Base-by-base conservation (phyloP, 2,329 filamentous ascomycete genomes). In the Ambrosiella xylebori region DNA sequence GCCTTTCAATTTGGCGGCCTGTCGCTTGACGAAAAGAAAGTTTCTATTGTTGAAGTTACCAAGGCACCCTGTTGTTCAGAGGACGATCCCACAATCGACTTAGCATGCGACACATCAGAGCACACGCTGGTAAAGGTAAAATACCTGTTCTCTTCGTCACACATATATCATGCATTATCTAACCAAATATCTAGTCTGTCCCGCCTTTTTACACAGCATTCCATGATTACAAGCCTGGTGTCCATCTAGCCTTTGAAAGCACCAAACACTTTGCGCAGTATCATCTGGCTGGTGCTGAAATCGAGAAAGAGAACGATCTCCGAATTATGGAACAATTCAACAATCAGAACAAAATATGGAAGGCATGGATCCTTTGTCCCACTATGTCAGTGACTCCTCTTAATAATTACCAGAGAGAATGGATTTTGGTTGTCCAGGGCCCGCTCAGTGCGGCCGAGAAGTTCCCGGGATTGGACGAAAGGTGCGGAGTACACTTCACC, bases 291-390 rank as follows among this genome's bases (percentile, higher is more conserved):
- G 60, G 60, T 1, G 58, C 58, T 0, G 39, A 54, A 5, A 59
- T 62, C 3, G 61, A 62, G 41, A 44, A 54, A 19, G 15, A 39
- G 8, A 62, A 62, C n/a, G 61, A 62, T 7, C 9, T 19, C n/a
- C 15, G 13, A 7, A 44, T 44, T 2, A 36, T 61, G 1, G 17
- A 59, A 11, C n/a, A 35, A 2, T 62, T 61, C 36, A 62, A 62
- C 40, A 56, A 56, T 13, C 13, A 27, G 3, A 12, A 39, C 2
- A 27, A 41, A n/a, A 19, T 37, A 2, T 58, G 57, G 41, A 3
- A 45, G 15, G 57, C 61, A 12, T 62, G 61, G 61, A 58, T 62
- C 13, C 35, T 61, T 4, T 39, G 47, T 0, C 60, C 61, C 11
- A 57, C 57, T 36, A 17, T 50, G 7, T 17, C 6, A 1, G 40